Base-by-base conservation (phyloP, 225 moss, liverwort and hornwort genomes). In the Anthoceros angustus region DNA sequence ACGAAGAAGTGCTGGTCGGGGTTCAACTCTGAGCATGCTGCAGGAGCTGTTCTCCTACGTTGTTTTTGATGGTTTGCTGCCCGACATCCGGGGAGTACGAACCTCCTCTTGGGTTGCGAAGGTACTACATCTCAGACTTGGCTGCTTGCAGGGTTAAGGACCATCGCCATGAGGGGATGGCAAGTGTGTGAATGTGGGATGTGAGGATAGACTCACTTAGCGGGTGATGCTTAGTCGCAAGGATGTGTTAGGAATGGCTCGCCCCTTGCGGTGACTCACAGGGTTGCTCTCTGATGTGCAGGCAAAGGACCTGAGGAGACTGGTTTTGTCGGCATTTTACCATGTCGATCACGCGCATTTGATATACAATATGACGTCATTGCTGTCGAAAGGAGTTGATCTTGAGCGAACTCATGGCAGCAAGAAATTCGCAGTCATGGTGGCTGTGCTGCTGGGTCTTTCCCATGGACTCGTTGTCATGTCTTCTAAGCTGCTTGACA, bases 291-390 rank as follows among this genome's bases (percentile, higher is more conserved):
- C n/a, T 73, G 69, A 5, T 66, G 11, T 79, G 77, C 80, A 93
- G 89, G 79, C 83, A 42, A 64, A 70, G 80, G 89, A 89, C 72
- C 80, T 71, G 39, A 89, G 78, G 76, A 84, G 89, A 48, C 74
- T 93, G 8, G 74, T 83, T 65, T 64, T 93, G 32, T 93, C 89
- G n/a, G 85, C 92, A 20, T 89, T 93, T 70, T 93, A 82, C 43
- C 92, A 93, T 74, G 66, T 86, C 20, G 89, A 93, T 70, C 87
- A 89, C 62, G 76, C 85, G 2, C 93, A 93, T 74, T 73, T 93
- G 39, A 80, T 93, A 43, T 93, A 82, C 76, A 93, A 93, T 69
- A 89, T 93, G 89, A 77, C 78, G 8, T 89, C 89, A 10, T 72
- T 93, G 38, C 48, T 87, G 72, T 93, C 86, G 87, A 89, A 93